phyloP scores from a whole-genome alignment of 164 flowering plant genomes.

The Tetracentron sinense region DNA sequence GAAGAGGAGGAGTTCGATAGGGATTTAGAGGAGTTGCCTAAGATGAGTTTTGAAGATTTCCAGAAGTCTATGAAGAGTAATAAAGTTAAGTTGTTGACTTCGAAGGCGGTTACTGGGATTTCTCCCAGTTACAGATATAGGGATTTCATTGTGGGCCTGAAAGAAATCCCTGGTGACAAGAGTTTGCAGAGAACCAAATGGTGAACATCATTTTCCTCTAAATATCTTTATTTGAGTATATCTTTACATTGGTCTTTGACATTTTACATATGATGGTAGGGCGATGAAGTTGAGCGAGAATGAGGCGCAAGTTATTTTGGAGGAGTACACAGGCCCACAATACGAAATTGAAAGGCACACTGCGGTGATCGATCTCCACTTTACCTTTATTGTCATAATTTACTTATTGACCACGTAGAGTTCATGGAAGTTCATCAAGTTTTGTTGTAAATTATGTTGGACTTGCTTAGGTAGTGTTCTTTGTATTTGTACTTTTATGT shows the following conservation, averaged over 20 bases:
- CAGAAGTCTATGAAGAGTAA: constrained; percentile 46
- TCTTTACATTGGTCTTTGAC: constrained; percentile 5
- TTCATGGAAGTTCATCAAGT: background rate
- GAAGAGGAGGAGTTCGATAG: constrained; percentile 79
- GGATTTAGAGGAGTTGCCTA: constrained; percentile 59
- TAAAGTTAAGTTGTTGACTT: constrained; percentile 72
- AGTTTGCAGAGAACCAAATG: constrained; percentile 76
- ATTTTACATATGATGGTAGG: constrained; percentile 36
- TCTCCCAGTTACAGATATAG: constrained; percentile 26
- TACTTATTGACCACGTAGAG: background rate
- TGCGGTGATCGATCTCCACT: constrained; percentile 38
- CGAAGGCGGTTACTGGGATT: constrained; percentile 35
- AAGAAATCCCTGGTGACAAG: constrained; percentile 81
- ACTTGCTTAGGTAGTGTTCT: no score
- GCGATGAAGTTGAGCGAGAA: constrained; percentile 52
- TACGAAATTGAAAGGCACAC: constrained; percentile 71
- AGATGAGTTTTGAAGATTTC: constrained; percentile 70
- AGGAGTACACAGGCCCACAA: constrained; percentile 65
- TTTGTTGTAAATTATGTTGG: background rate
- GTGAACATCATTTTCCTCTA: constrained; percentile 28
- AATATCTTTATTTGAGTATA: background rate
- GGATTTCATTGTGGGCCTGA: constrained; percentile 73
- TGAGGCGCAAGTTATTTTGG: constrained; percentile 48
- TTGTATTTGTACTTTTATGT: no score
- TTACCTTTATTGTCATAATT: background rate